phyloP scores from a whole-genome alignment of 441 rosid genomes.

The Kokia cookei region DNA sequence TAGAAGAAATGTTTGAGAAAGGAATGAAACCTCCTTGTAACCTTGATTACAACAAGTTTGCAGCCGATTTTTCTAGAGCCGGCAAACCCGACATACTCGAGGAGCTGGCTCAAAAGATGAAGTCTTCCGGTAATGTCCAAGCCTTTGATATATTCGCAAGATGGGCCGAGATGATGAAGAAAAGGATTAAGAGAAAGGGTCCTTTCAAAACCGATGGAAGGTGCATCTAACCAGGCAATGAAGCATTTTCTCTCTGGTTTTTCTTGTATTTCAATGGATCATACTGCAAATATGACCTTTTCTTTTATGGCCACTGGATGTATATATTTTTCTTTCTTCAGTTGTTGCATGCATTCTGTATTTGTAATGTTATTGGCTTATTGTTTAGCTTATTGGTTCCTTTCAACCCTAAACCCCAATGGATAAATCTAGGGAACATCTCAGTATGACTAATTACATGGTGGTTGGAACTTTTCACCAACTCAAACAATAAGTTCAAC shows the following conservation, averaged over 20 bases:
- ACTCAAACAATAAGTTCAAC: neutral
- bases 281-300: neutral
- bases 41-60: constrained; percentile 76
- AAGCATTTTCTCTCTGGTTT: neutral
- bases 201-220: constrained; percentile 9
- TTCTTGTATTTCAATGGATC: neutral
- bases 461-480: neutral
- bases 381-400: neutral
- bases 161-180: constrained; percentile 52
- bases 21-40: constrained; percentile 75
- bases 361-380: neutral
- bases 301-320: neutral
- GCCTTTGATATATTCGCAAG: constrained; percentile 56
- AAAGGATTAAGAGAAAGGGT: constrained; percentile 39
- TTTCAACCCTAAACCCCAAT: no score
- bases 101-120: constrained; percentile 69
- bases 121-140: constrained; percentile 61
- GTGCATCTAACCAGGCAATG: neutral
- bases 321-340: neutral
- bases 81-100: constrained; percentile 65
- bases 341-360: neutral
- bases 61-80: constrained; percentile 64
- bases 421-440: no score
- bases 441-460: neutral
- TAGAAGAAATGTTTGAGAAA: constrained; percentile 84